Evolutionary conservation across 2,329 filamentous ascomycete genomes (phyloP).

Genomic region (Colletotrichum sp.): DNA sequence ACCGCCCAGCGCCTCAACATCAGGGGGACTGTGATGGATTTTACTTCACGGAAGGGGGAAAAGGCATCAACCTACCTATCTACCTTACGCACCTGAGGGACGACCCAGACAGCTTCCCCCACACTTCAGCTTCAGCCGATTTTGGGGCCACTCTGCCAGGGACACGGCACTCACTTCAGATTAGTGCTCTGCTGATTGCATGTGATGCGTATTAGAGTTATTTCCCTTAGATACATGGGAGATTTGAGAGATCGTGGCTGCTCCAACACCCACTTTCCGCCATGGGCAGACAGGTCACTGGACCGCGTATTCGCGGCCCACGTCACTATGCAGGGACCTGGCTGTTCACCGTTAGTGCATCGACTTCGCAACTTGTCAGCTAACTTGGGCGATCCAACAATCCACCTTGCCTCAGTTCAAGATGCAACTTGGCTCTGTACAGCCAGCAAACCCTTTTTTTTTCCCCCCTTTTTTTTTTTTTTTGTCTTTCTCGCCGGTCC

Average conservation of each 20-base stretch:
- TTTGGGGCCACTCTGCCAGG: not conserved
- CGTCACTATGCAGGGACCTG: slow-evolving; percentile 6
- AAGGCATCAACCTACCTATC: not conserved
- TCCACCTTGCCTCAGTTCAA: not conserved
- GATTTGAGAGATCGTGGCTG: not conserved
- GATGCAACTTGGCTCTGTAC: not conserved
- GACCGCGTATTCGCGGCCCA: not conserved
- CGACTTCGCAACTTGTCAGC: not conserved
- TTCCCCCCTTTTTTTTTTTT: too few relatives aligned
- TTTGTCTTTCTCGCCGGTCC: not conserved
- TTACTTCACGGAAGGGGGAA: not conserved
- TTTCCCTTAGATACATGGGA: not conserved
- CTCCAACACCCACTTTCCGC: not conserved
- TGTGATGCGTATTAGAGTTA: not conserved
- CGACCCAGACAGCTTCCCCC: not conserved
- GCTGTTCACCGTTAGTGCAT: not conserved
- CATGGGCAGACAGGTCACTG: not conserved
- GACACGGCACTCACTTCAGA: not conserved
- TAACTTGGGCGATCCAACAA: not conserved
- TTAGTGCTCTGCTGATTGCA: not conserved
- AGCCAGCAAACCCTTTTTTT: not conserved
- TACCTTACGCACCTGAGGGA: not conserved
- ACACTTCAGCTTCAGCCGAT: not conserved
- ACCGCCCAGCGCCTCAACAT: not conserved
- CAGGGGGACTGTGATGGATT: not conserved